These are phyloP conservation scores for Boechera divaricarpa DNA, from an alignment of 345 rosid species.

Conservation along the genomic window DNA sequence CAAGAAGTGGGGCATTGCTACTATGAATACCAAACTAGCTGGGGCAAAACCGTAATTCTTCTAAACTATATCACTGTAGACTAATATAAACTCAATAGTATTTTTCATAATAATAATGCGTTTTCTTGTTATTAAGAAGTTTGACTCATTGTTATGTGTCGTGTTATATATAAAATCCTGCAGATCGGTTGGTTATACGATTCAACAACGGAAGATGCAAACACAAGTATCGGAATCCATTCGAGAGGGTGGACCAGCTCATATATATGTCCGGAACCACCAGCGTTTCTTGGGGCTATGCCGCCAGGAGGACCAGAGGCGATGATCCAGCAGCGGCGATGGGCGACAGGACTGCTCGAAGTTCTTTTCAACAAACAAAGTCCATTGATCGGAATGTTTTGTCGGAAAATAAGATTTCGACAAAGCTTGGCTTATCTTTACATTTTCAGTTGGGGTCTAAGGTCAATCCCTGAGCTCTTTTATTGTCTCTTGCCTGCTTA, in stretches of 20 bases:
- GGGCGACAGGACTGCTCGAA: constrained; percentile 70
- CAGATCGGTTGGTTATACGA: constrained; percentile 69
- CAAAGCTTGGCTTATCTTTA: constrained; percentile 54
- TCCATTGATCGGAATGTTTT: constrained; percentile 48
- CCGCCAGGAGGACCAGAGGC: constrained; percentile 49
- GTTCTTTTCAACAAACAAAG: constrained; percentile 46
- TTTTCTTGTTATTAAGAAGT: too few species aligned
- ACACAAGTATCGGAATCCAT: constrained; percentile 63
- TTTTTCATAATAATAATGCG: background rate
- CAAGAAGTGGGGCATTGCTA: constrained; percentile 50
- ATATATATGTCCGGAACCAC: constrained; percentile 45
- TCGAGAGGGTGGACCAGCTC: constrained; percentile 60
- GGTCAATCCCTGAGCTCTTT: constrained; percentile 64
- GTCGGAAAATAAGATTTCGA: constrained; percentile 52
- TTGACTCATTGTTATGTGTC: too few species aligned
- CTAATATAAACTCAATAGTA: background rate
- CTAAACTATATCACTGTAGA: background rate
- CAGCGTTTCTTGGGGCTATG: constrained; percentile 64
- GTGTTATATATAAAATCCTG: too few species aligned
- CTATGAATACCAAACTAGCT: constrained; percentile 57
- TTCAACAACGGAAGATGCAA: constrained; percentile 57
- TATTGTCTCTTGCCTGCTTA: constrained; percentile 65
- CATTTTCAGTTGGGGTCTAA: constrained; percentile 42
- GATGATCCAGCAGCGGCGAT: constrained; percentile 64
- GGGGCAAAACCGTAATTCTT: constrained; percentile 61